These are phyloP conservation scores for Beverwykella pulmonaria DNA, from an alignment of 495 filamentous ascomycete genomes.

Conservation along the genomic window DNA sequence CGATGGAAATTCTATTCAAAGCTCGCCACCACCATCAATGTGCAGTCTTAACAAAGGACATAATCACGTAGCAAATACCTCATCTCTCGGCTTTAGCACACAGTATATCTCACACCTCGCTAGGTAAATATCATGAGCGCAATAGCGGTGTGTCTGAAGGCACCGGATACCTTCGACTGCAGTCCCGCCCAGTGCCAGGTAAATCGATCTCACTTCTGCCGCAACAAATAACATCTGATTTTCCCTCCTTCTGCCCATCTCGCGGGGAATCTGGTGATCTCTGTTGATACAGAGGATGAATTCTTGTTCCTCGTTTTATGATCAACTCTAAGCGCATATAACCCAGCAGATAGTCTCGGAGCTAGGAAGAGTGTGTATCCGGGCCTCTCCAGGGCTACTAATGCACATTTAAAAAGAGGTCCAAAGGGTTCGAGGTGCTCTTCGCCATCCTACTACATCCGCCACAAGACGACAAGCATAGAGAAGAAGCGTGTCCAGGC, in stretches of 20 bases:
- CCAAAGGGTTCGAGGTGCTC: too few relatives aligned
- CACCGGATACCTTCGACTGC: neutral
- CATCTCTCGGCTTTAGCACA: neutral
- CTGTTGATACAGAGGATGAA: neutral
- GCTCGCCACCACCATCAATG: neutral
- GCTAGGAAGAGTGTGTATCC: too few relatives aligned
- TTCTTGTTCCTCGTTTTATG: neutral
- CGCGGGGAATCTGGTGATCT: slow-evolving; percentile 15
- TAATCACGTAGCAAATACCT: neutral
- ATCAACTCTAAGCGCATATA: too few relatives aligned
- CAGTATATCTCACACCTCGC: neutral
- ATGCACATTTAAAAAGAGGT: too few relatives aligned
- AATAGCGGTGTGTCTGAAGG: neutral
- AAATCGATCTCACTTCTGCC: neutral
- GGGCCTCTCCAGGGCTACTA: too few relatives aligned
- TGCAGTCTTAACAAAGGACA: too few relatives aligned
- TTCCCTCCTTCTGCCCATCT: neutral
- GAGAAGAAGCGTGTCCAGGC: too few relatives aligned
- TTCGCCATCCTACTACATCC: neutral
- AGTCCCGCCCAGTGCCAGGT: slow-evolving; percentile 5
- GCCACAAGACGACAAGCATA: too few relatives aligned
- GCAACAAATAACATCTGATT: neutral
- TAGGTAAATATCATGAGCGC: neutral
- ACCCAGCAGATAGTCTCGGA: too few relatives aligned
- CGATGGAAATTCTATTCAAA: neutral